Evolutionary conservation across 1,284 basidiomycete species (phyloP).

Genomic region (Austroboletus niveus): DNA sequence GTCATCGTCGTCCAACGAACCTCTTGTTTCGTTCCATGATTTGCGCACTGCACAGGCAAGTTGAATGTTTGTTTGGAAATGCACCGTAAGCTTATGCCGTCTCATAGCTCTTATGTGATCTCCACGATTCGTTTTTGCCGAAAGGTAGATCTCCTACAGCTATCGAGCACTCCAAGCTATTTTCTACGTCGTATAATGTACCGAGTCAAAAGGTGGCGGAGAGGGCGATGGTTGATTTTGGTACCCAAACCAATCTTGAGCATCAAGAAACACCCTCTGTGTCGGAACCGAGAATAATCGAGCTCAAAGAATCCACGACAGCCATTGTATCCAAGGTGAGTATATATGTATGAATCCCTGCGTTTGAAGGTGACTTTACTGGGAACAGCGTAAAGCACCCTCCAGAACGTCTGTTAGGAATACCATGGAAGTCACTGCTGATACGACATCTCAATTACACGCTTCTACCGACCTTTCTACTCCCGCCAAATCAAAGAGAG

Average conservation of each 20-base stretch:
- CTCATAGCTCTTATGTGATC: slow-evolving; percentile 30
- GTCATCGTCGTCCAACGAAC: slow-evolving; percentile 15
- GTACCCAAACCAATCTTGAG: slow-evolving; percentile 30
- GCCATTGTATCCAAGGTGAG: slow-evolving; percentile 19
- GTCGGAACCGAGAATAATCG: slow-evolving; percentile 10
- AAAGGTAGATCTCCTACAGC: slow-evolving; percentile 5
- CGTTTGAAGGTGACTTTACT: background rate
- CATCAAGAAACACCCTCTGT: slow-evolving; percentile 2
- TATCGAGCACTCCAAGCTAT: background rate
- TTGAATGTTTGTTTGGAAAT: background rate
- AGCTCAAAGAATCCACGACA: slow-evolving; percentile 19
- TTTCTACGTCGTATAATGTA: background rate
- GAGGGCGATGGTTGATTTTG: slow-evolving; percentile 20
- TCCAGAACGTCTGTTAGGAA: slow-evolving; percentile 19
- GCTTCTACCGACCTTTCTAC: slow-evolving; percentile 19
- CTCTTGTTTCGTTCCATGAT: slow-evolving; percentile 38
- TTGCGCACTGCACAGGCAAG: slow-evolving; percentile 40
- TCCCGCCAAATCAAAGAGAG: slow-evolving; percentile 31
- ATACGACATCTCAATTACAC: slow-evolving; percentile 14
- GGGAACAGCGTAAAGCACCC: slow-evolving; percentile 29
- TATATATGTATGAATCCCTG: background rate
- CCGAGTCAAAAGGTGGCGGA: slow-evolving; percentile 1
- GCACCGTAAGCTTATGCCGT: slow-evolving; percentile 12
- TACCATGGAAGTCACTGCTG: slow-evolving; percentile 14
- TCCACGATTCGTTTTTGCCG: slow-evolving; percentile 16